These are phyloP conservation scores for Ceratobasidium sp. DNA, from an alignment of 1,284 basidiomycete species.

Conservation along the genomic window DNA sequence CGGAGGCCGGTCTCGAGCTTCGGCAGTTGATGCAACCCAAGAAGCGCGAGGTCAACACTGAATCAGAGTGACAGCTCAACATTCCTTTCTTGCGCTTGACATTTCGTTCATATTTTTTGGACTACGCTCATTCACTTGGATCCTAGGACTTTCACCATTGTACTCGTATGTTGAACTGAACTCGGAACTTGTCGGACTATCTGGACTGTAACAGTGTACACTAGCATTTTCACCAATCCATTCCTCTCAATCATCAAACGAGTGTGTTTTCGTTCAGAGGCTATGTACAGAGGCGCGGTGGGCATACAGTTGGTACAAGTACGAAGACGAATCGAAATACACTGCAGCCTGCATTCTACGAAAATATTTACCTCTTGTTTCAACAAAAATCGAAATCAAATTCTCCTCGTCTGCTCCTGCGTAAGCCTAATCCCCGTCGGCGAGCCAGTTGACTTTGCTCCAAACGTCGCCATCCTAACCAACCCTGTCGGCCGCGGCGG, in stretches of 20 bases:
- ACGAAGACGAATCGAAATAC: no score
- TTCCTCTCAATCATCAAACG: no score
- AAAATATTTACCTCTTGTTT: no score
- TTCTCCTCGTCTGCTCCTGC: no score
- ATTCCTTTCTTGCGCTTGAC: neutral
- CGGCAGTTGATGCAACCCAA: constrained; percentile 8
- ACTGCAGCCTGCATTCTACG: no score
- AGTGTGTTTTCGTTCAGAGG: no score
- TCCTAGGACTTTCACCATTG: neutral
- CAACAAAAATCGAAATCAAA: no score
- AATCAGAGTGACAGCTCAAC: neutral
- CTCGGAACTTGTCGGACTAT: neutral
- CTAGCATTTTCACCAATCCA: neutral
- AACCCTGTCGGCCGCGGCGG: constrained; percentile 11
- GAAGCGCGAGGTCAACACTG: neutral
- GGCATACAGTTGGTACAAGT: no score
- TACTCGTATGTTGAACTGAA: neutral
- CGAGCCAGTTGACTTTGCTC: no score
- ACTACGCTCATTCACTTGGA: neutral
- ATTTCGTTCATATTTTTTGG: neutral
- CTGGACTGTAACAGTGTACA: neutral
- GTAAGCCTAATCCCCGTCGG: no score
- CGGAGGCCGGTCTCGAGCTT: constrained; percentile 31
- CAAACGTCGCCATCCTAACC: neutral
- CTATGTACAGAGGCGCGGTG: neutral